A percentile compares a stretch with the other conserved stretches of the same genome.
Evolutionary conservation across 108 stramenopile genomes (phyloP).

Genomic region (Nitzschia sp.): DNA sequence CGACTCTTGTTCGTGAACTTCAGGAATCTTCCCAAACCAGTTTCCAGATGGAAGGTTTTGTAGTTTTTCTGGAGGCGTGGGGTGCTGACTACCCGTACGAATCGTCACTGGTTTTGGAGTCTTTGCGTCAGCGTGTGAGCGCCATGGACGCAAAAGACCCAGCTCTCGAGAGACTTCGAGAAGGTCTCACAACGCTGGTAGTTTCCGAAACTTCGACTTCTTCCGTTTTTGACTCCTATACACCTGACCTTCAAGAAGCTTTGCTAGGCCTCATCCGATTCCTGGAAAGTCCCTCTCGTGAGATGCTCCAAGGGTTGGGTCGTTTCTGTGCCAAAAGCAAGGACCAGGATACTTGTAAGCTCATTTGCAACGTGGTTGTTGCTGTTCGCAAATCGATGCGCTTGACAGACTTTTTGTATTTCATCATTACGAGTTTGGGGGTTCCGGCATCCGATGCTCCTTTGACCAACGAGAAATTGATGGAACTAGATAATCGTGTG

Average conservation of each 20-base stretch:
- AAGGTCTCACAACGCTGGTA: neutral
- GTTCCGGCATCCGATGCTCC: slow-evolving; percentile 1
- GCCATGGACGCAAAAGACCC: neutral
- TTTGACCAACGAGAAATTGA: neutral
- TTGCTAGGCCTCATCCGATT: slow-evolving; percentile 50
- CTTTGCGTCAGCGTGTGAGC: slow-evolving; percentile 8
- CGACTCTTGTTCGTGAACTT: slow-evolving; percentile 1
- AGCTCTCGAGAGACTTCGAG: neutral
- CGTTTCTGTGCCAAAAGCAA: slow-evolving; percentile 37
- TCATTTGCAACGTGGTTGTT: slow-evolving; percentile 41
- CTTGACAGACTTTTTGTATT: slow-evolving; percentile 57
- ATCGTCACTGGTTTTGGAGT: slow-evolving; percentile 13
- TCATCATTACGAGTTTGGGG: slow-evolving; percentile 51
- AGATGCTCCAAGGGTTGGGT: slow-evolving; percentile 33
- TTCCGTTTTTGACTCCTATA: slow-evolving; percentile 59
- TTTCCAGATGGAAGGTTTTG: neutral
- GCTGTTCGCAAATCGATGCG: slow-evolving; percentile 55
- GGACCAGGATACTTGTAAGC: slow-evolving; percentile 4
- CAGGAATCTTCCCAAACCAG: neutral
- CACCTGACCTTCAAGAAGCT: slow-evolving; percentile 47
- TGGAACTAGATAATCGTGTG: too few species aligned
- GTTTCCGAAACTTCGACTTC: neutral
- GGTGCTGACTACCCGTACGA: slow-evolving; percentile 29
- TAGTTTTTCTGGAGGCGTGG: slow-evolving; percentile 24
- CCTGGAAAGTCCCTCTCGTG: slow-evolving; percentile 41